Conservation (phyloP, 208 protist species). For the Crithidia mellificae region DNA sequence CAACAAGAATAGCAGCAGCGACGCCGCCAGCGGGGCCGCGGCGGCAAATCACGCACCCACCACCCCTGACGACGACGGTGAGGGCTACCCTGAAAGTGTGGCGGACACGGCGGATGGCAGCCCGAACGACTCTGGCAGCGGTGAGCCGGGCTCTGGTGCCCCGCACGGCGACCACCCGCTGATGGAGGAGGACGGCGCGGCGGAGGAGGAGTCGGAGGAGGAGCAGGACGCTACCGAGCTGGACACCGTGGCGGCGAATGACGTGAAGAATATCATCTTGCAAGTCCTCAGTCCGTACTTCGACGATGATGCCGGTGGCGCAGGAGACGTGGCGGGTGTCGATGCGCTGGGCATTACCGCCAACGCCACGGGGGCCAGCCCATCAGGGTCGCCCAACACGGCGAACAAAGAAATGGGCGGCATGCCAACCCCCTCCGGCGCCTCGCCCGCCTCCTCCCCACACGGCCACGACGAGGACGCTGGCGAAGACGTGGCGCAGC, state of each 20-base stretch:
- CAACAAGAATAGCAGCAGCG: too few species aligned
- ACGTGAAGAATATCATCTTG: slow-evolving; percentile 90
- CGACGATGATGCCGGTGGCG: slow-evolving; percentile 69
- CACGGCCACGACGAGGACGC: slow-evolving; percentile 5
- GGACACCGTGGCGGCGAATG: slow-evolving; percentile 64
- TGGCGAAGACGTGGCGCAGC: slow-evolving; percentile 60
- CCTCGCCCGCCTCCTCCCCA: not conserved
- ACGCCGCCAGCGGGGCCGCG: too few species aligned
- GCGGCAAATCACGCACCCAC: too few species aligned
- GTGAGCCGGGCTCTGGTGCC: too few species aligned
- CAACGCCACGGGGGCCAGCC: not conserved
- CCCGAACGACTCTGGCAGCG: too few species aligned
- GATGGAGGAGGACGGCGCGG: slow-evolving; percentile 7
- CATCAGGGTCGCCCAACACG: not conserved
- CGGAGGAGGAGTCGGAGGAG: slow-evolving; percentile 26
- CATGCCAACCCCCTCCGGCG: not conserved
- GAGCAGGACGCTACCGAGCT: slow-evolving; percentile 29
- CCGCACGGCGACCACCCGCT: not conserved
- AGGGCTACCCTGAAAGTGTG: too few species aligned
- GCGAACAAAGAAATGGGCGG: not conserved
- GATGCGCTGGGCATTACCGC: slow-evolving; percentile 2
- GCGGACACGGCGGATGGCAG: too few species aligned
- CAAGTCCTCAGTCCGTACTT: slow-evolving; percentile 84
- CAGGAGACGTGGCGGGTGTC: slow-evolving; percentile 17
- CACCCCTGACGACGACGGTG: too few species aligned